These are phyloP conservation scores for Insectozyma bohioensis DNA, from an alignment of 1,139 yeast species.

Conservation along the genomic window DNA sequence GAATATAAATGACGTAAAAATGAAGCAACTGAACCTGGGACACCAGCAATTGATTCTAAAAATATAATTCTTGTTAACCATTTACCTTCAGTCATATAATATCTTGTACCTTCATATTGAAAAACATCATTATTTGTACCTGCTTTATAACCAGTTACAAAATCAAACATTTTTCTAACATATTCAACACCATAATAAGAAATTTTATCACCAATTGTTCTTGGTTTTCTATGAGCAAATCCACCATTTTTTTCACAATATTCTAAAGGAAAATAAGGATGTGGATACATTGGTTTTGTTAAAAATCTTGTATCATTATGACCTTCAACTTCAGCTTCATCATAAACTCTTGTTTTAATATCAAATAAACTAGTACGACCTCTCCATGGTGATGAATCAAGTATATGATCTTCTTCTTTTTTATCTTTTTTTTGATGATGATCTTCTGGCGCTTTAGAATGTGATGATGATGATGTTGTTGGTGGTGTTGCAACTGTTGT, in stretches of 20 bases:
- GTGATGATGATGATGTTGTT: neutral
- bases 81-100: conserved; percentile 58
- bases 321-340: conserved; percentile 24
- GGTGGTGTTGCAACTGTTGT: conserved; percentile 3
- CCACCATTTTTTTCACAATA: conserved; percentile 50
- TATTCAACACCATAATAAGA: conserved; percentile 48
- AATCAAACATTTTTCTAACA: conserved; percentile 55
- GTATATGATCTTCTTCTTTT: no score
- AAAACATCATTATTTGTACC: conserved; percentile 26
- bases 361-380: conserved; percentile 17
- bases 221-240: conserved; percentile 55
- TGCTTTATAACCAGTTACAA: conserved; percentile 64
- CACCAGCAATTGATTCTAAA: conserved; percentile 74
- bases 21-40: conserved; percentile 78
- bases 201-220: conserved; percentile 47
- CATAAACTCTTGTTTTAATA: conserved; percentile 30
- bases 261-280: conserved; percentile 47
- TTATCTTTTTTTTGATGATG: no score
- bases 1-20: conserved; percentile 67
- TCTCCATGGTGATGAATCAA: no score
- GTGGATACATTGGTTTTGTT: conserved; percentile 55
- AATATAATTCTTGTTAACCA: conserved; percentile 72
- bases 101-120: conserved; percentile 46
- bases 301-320: conserved; percentile 29
- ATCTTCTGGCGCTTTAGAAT: no score